Evolutionary conservation across 1,284 basidiomycete species (phyloP).

Genomic region (Moniliophthora roreri): DNA sequence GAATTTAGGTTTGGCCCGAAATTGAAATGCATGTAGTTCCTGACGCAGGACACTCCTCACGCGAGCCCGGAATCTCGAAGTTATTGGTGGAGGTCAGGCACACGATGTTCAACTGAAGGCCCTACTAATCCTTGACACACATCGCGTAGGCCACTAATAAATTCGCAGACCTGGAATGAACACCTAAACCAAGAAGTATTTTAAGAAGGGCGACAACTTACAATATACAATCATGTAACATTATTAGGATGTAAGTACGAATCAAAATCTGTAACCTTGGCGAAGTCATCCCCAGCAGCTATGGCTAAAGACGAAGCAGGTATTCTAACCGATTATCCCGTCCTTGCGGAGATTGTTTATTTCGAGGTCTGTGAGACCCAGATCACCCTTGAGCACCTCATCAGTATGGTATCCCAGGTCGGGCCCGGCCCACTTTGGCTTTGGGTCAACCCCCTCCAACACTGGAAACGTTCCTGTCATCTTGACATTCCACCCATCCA

Average conservation of each 20-base stretch:
- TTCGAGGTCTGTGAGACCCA: slow-evolving; percentile 46
- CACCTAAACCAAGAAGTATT: no score
- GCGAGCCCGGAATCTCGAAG: slow-evolving; percentile 75
- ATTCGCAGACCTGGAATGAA: slow-evolving; percentile 35
- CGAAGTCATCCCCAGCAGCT: no score
- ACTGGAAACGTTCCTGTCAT: slow-evolving; percentile 64
- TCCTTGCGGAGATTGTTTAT: slow-evolving; percentile 41
- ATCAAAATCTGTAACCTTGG: no score
- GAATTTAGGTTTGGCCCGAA: slow-evolving; percentile 70
- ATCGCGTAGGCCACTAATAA: slow-evolving; percentile 40
- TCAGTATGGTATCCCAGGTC: slow-evolving; percentile 64
- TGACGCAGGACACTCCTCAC: slow-evolving; percentile 90
- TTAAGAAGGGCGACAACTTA: no score
- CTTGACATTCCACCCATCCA: slow-evolving; percentile 57
- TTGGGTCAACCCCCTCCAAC: slow-evolving; percentile 53
- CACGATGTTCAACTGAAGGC: background rate
- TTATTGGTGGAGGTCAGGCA: slow-evolving; percentile 67
- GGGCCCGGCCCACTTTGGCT: slow-evolving; percentile 67
- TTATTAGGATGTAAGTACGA: background rate
- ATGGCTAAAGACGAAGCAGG: no score
- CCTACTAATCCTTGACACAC: slow-evolving; percentile 3
- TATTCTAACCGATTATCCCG: slow-evolving; percentile 47
- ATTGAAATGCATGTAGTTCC: slow-evolving; percentile 77
- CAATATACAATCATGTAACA: no score
- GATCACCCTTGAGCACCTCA: slow-evolving; percentile 50